Evolutionary conservation across 257 asterid genomes (phyloP).

Genomic region (Scutellaria barbata): DNA sequence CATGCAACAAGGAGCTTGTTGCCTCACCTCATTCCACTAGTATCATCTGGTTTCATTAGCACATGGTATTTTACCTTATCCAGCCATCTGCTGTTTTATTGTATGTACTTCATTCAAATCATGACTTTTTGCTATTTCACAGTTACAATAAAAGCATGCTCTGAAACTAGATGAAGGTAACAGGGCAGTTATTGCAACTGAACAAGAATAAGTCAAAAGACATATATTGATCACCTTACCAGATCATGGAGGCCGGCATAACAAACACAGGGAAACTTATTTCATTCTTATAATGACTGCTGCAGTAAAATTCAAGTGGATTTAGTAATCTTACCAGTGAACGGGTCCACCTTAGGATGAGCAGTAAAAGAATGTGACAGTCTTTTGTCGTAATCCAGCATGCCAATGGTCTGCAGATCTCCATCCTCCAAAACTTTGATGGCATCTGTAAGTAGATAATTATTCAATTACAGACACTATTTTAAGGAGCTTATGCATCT

Average conservation of each 20-base stretch:
- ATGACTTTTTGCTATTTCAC: background rate
- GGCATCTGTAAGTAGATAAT: conserved; percentile 59
- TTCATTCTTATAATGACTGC: background rate
- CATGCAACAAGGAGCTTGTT: background rate
- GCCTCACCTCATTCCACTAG: background rate
- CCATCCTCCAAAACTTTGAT: conserved; percentile 94
- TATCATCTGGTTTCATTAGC: no score
- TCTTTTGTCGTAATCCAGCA: conserved; percentile 93
- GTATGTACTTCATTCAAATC: background rate
- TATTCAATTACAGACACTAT: background rate
- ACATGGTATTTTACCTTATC: no score
- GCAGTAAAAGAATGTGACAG: conserved; percentile 90
- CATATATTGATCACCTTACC: background rate
- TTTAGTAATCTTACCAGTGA: conserved; percentile 68
- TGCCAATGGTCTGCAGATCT: conserved; percentile 88
- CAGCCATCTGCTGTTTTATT: background rate
- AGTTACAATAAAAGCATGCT: background rate
- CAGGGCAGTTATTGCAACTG: conserved; percentile 1
- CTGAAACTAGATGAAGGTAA: background rate
- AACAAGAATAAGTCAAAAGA: conserved; percentile 7
- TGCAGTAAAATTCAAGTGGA: conserved; percentile 8
- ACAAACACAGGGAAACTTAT: conserved; percentile 1
- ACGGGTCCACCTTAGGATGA: conserved; percentile 95
- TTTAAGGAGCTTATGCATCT: conserved; percentile 3
- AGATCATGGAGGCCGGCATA: conserved; percentile 9